Evolutionary conservation across 129 eudicot genomes (phyloP).

Genomic region (Pulicaria dysenterica): DNA sequence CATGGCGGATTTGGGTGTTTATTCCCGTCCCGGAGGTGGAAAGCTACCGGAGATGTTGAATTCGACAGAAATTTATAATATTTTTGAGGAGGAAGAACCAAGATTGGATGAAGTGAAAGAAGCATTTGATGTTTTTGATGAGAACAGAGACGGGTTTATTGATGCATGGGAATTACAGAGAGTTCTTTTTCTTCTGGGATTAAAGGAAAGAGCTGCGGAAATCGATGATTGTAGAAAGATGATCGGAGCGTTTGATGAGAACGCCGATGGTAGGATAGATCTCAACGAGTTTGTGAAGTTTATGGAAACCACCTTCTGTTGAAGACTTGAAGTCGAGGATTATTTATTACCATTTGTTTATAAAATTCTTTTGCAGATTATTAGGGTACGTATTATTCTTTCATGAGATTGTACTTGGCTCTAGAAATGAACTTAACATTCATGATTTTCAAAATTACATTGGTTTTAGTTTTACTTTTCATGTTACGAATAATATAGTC

Average conservation of each 20-base stretch:
- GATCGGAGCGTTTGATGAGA: slow-evolving; percentile 69
- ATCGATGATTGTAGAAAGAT: slow-evolving; percentile 65
- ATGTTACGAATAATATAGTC: too few species aligned
- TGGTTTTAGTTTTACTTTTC: too few species aligned
- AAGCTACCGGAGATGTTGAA: slow-evolving; percentile 49
- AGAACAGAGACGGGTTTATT: slow-evolving; percentile 77
- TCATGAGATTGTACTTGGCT: not conserved
- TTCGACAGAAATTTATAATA: slow-evolving; percentile 30
- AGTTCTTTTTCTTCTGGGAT: slow-evolving; percentile 58
- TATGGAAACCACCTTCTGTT: slow-evolving; percentile 52
- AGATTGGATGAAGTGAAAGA: slow-evolving; percentile 61
- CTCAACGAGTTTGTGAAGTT: slow-evolving; percentile 62
- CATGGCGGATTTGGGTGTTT: slow-evolving; percentile 45
- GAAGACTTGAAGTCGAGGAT: not conserved
- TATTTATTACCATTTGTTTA: slow-evolving; percentile 27
- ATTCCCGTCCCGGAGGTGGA: slow-evolving; percentile 24
- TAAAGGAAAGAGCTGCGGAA: slow-evolving; percentile 43
- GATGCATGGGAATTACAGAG: slow-evolving; percentile 73
- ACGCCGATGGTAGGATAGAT: slow-evolving; percentile 64
- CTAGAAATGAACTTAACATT: too few species aligned
- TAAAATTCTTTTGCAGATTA: slow-evolving; percentile 1
- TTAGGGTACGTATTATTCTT: slow-evolving; percentile 11
- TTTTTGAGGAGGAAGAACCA: slow-evolving; percentile 64
- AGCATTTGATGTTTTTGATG: slow-evolving; percentile 88
- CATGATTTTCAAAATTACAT: too few species aligned